Evolutionary conservation across 176 grass and related monocot genomes (phyloP).

Genomic region (Alloteropsis semialata): DNA sequence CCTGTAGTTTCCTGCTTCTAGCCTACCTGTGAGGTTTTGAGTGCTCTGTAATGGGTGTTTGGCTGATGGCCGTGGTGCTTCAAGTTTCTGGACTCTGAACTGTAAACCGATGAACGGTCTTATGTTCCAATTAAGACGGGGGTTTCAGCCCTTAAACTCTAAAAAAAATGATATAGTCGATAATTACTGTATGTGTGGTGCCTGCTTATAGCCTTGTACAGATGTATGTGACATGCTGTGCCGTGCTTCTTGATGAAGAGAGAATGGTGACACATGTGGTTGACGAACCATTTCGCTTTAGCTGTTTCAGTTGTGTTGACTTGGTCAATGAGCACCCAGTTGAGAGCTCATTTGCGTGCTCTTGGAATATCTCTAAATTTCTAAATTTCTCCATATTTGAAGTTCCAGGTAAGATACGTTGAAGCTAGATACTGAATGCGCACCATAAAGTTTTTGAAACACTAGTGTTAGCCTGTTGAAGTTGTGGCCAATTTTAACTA

Average conservation of each 20-base stretch:
- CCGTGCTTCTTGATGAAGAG: not conserved
- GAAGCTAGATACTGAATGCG: not conserved
- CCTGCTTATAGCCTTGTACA: not conserved
- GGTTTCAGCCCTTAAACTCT: no score
- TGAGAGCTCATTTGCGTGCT: not conserved
- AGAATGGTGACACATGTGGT: not conserved
- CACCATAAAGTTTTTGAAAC: not conserved
- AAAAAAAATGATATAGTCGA: not conserved
- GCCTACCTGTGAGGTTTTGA: no score
- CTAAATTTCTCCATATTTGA: not conserved
- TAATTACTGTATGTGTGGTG: not conserved
- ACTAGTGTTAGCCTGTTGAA: not conserved
- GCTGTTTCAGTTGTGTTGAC: not conserved
- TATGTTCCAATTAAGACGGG: no score
- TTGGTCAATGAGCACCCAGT: not conserved
- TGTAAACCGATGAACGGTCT: no score
- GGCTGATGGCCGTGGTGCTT: no score
- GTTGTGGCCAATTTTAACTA: not conserved
- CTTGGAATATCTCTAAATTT: not conserved
- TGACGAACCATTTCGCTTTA: not conserved
- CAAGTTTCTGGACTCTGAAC: no score
- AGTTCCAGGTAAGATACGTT: not conserved
- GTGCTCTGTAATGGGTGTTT: no score
- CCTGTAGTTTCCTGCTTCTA: no score
- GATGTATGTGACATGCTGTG: not conserved